These are phyloP conservation scores for Amanita fuliginea DNA, from an alignment of 768 basidiomycete genomes.

Conservation along the genomic window DNA sequence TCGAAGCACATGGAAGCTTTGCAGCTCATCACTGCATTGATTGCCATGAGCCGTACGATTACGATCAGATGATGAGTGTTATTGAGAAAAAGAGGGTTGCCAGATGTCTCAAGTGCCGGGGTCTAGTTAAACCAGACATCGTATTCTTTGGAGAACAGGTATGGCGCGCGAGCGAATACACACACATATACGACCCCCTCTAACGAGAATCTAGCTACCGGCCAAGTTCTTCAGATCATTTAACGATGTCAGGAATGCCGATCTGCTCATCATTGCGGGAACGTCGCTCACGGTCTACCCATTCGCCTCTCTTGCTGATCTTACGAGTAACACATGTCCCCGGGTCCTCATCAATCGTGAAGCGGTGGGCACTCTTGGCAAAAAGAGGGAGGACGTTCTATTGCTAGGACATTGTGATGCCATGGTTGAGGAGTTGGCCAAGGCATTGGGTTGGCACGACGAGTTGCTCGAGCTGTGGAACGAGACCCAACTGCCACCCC, in stretches of 20 bases:
- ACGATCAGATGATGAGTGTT: conserved; percentile 54
- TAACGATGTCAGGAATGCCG: conserved; percentile 46
- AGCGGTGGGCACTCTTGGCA: conserved; percentile 56
- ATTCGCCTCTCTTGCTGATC: conserved; percentile 67
- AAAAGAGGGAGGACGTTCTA: conserved; percentile 44
- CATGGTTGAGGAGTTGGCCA: conserved; percentile 46
- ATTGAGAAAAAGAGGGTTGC: conserved; percentile 58
- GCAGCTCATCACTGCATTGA: conserved; percentile 76
- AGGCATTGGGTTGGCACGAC: conserved; percentile 64
- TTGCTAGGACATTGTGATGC: conserved; percentile 66
- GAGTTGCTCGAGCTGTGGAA: conserved; percentile 49
- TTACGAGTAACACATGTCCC: conserved; percentile 47
- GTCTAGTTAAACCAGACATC: conserved; percentile 87
- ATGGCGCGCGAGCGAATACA: conserved; percentile 14
- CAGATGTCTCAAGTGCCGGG: conserved; percentile 53
- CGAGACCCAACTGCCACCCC: conserved; percentile 23
- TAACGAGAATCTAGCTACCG: conserved; percentile 46
- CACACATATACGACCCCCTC: not conserved
- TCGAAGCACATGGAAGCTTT: conserved; percentile 97
- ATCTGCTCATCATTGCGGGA: conserved; percentile 84
- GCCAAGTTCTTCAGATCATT: conserved; percentile 49
- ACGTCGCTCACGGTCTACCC: conserved; percentile 84
- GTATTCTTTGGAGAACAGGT: conserved; percentile 86
- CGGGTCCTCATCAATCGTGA: conserved; percentile 90
- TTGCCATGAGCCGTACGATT: conserved; percentile 50